Base-by-base conservation (phyloP, 2,329 filamentous ascomycete species). In the Lachnellula occidentalis region DNA sequence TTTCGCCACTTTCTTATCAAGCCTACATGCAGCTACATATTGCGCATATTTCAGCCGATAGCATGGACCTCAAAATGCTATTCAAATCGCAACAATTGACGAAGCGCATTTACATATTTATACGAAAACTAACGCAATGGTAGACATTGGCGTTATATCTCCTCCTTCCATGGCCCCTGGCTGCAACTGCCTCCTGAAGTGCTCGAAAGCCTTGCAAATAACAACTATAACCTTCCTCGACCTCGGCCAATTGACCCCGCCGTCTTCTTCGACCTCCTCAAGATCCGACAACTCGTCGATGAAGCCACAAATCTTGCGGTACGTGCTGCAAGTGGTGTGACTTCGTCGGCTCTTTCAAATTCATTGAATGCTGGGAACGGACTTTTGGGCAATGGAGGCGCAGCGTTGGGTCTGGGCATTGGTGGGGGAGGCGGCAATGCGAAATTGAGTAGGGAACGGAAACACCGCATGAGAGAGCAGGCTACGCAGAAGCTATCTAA, bases 131-230 rank as follows among this genome's bases (percentile, higher is more conserved):
- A 53, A 58, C 48, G 45, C 37, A 34, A 48, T 54, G 21, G 51
- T 62, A 92, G 89, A 70, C 88, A 92, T 73, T 92, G 88, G 89
- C 81, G 85, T 60, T 90, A 90, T 70, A 91, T 94, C 56, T 91
- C 88, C 21, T 87, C 85, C 27, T 94, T 89, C 66, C 86, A 92
- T 67, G 90, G 89, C 22, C 85, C 88, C 62, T 94, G 90, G 90
- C 80, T 92, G 14, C 86, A 90, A 70, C 76, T 92, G 54, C 87
- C 88, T 19, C 80, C 84, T 59, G 88, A 92, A 70, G 81, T 91
- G 54, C 83, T 95, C 71, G 86, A 92, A 69, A 83, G 81, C 48
- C 80, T 94, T 49, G 88, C 88, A 52, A 83, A 90, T 72, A 84
- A 83, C 69, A 94, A 92, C 73, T 92, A 86, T 74, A 85, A 86